These are phyloP conservation scores for Yarrowia sp. DNA, from an alignment of 805 yeast genomes.

Conservation along the genomic window DNA sequence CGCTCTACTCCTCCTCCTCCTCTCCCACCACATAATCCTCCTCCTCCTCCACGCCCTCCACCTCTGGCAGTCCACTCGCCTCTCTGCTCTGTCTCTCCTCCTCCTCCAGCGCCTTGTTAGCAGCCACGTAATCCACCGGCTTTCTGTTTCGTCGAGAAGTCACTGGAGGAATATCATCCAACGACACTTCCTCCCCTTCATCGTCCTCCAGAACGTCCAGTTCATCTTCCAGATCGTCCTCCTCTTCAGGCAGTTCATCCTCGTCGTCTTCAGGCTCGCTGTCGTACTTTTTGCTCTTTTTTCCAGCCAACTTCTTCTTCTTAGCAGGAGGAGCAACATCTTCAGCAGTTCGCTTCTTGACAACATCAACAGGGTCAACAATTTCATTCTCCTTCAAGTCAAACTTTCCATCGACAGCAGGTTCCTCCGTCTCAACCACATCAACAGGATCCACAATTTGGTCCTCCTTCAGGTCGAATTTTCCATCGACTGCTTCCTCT, in stretches of 20 bases:
- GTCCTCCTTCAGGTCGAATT: slow-evolving; percentile 7
- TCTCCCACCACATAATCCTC: slow-evolving; percentile 45
- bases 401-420: background rate
- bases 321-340: background rate
- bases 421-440: background rate
- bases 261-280: slow-evolving; percentile 53
- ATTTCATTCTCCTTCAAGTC: background rate
- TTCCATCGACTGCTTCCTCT: background rate
- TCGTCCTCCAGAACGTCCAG: slow-evolving; percentile 73
- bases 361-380: background rate
- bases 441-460: background rate
- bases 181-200: slow-evolving; percentile 74
- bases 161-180: slow-evolving; percentile 63
- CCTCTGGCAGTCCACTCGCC: slow-evolving; percentile 42
- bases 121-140: slow-evolving; percentile 78
- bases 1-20: background rate
- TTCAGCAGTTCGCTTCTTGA: slow-evolving; percentile 10
- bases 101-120: slow-evolving; percentile 65
- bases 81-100: slow-evolving; percentile 44
- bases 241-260: slow-evolving; percentile 39
- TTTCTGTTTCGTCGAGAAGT: slow-evolving; percentile 85
- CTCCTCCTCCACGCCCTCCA: slow-evolving; percentile 48
- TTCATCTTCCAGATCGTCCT: slow-evolving; percentile 41
- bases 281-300: slow-evolving; percentile 42
- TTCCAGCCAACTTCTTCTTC: slow-evolving; percentile 31